Evolutionary conservation across 2,329 filamentous ascomycete species (phyloP).

Genomic region (Nothophaeocryptopus gaeumannii): DNA sequence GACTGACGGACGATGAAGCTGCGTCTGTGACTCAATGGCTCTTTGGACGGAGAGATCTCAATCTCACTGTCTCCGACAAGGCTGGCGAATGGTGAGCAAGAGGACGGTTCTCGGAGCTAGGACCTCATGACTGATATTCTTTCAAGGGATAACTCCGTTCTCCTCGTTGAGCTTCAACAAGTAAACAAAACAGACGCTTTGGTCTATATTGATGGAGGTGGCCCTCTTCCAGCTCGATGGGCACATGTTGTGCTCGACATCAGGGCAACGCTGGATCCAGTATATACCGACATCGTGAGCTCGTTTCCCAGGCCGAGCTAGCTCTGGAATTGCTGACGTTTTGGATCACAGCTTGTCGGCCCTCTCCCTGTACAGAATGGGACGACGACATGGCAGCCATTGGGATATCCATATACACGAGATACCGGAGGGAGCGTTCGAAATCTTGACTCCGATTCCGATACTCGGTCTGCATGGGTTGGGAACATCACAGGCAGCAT

Average conservation of each 20-base stretch:
- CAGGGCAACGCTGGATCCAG: conserved; percentile 39
- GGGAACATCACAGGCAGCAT: conserved; percentile 35
- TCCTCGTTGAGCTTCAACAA: conserved; percentile 38
- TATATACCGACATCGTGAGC: conserved; percentile 38
- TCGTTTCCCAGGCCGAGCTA: no score
- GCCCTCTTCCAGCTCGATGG: conserved; percentile 40
- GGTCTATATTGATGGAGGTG: conserved; percentile 43
- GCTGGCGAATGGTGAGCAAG: conserved; percentile 21
- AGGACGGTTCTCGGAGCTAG: no score
- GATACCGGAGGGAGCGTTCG: conserved; percentile 40
- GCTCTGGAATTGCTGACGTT: no score
- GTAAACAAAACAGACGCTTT: conserved; percentile 52
- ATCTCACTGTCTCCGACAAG: conserved; percentile 32
- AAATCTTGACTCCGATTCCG: conserved; percentile 41
- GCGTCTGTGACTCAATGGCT: conserved; percentile 42
- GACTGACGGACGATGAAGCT: conserved; percentile 40
- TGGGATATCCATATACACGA: conserved; percentile 44
- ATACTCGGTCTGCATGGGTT: conserved; percentile 36
- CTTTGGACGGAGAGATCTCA: conserved; percentile 41
- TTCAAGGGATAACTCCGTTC: conserved; percentile 22
- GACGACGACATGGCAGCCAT: conserved; percentile 40
- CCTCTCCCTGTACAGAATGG: conserved; percentile 46
- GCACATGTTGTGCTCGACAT: conserved; percentile 46
- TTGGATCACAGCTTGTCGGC: conserved; percentile 39
- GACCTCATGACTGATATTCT: no score